Conservation (phyloP, 106 monocot species). For the Gastrodia elata region DNA sequence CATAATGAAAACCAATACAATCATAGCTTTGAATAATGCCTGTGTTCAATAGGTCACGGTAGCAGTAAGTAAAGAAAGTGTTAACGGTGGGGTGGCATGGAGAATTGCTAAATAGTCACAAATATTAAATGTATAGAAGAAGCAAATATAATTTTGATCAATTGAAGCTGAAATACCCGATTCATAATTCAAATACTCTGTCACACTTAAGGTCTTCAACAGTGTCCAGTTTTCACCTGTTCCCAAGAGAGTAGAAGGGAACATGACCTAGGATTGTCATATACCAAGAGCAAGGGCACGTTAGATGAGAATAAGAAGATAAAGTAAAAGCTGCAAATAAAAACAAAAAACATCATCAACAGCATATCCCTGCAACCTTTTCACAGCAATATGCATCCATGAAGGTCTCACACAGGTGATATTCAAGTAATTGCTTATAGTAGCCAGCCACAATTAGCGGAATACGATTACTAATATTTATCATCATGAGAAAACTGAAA, state of each 20-base stretch:
- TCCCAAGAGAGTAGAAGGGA: conserved; percentile 94
- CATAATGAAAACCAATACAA: not conserved
- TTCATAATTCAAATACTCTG: conserved; percentile 98
- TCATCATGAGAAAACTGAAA: no score
- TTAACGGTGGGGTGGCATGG: not conserved
- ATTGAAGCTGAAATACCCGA: conserved; percentile 32
- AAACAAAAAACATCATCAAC: not conserved
- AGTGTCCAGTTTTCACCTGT: conserved; percentile 91
- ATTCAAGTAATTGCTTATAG: not conserved
- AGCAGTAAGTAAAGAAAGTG: no score
- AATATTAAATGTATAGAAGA: not conserved
- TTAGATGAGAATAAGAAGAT: not conserved
- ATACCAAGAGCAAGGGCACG: not conserved
- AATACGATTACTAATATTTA: no score
- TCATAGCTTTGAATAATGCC: not conserved
- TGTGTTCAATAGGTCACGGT: not conserved
- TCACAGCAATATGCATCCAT: not conserved
- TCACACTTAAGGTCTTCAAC: conserved; percentile 97
- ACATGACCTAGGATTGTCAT: conserved; percentile 66
- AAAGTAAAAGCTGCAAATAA: not conserved
- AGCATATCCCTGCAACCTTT: not conserved
- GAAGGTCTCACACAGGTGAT: not conserved
- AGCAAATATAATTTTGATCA: not conserved
- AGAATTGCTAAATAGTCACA: not conserved
- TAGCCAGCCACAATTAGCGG: not conserved